A percentile compares a stretch with the other conserved stretches of the same genome.
phyloP scores from a whole-genome alignment of 176 grass and related monocot genomes.

The Oryza australiensis region DNA sequence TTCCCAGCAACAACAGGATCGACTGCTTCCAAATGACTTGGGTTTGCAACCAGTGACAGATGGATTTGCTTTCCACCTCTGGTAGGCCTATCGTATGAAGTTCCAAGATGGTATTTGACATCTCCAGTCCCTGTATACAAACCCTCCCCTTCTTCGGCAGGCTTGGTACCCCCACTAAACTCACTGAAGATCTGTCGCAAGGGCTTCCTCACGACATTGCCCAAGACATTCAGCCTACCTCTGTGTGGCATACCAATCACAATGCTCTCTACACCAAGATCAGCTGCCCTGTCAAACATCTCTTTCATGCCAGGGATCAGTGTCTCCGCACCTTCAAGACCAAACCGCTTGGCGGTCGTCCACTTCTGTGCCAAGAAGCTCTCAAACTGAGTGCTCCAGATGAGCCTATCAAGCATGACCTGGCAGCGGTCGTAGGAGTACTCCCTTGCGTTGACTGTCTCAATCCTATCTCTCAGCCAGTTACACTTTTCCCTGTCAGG shows the following conservation, averaged over 20 bases:
- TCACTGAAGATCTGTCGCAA: conserved; percentile 93
- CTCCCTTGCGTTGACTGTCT: conserved; percentile 56
- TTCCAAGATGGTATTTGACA: conserved; percentile 97
- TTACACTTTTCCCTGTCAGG: conserved; percentile 86
- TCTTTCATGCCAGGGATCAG: conserved; percentile 99
- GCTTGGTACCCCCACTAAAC: conserved; percentile 93
- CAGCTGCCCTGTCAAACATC: conserved; percentile 92
- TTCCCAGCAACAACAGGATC: conserved; percentile 94
- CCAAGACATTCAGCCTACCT: conserved; percentile 91
- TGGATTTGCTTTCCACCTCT: conserved; percentile 87
- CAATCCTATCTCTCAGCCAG: conserved; percentile 95
- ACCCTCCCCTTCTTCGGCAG: conserved; percentile 74
- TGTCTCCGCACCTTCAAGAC: conserved; percentile 85
- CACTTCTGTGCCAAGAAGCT: conserved; percentile 92
- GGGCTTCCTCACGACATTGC: conserved; percentile 91
- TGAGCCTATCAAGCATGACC: conserved; percentile 93
- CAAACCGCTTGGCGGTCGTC: conserved; percentile 82
- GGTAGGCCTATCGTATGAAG: conserved; percentile 92
- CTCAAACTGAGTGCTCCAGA: conserved; percentile 98
- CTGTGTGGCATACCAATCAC: conserved; percentile 99
- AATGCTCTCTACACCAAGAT: conserved; percentile 83
- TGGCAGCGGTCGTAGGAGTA: conserved; percentile 65
- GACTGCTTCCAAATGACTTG: conserved; percentile 94
- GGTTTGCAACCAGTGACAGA: conserved; percentile 92
- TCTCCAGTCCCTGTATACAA: conserved; percentile 96